Base-by-base conservation (phyloP, 768 basidiomycete species). In the Lactarius quietus region DNA sequence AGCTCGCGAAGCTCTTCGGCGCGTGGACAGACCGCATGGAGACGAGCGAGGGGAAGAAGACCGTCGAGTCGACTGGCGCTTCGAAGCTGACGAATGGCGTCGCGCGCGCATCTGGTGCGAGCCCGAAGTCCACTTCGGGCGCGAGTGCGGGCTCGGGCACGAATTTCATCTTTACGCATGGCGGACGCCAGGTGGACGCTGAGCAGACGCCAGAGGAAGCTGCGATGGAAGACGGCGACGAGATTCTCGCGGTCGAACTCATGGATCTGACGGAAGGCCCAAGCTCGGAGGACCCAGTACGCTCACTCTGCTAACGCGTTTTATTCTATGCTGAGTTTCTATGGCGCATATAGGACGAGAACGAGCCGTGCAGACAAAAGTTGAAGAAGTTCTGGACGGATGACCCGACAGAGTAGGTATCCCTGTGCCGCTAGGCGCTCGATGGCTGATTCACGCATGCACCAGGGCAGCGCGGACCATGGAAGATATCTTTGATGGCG, bases 1-100 rank as follows among this genome's bases (percentile, higher is more conserved):
- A 92, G 73, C 80, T 95, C 38, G 86, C 87, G 62, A 83, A 89
- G 62, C 80, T 94, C 62, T 92, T 94, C 75, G 88, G 86, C 70
- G 89, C 92, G 35, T 94, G 92, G 92, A 92, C 90, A 31, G 90
- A 90, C 58, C 82, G 92, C 68, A 95, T 95, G 93, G 92, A 92
- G 73, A 68, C 68, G 38, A 59, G 59, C 28, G 56, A 62, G 15
- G 56, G 59, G 57, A 70, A 67, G 59, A 85, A 82, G 73, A 73
- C 79, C 54, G 83, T 85, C 62, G 80, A 82, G 39, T n/a, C 63
- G 23, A 59, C 29, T 9, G 60, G 33, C 15, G 9, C 58, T 3
- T 51, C 61, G 18, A 52, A 57, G 26, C 65, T 63, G 59, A 68
- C 67, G 48, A 71, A 68, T 45, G 67, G 67, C 10, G 59, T 68